Evolutionary conservation across 1,139 yeast genomes (phyloP), one percentile per base, ranked within the genome.

Genomic region (Suhomyces coccinellae): DNA sequence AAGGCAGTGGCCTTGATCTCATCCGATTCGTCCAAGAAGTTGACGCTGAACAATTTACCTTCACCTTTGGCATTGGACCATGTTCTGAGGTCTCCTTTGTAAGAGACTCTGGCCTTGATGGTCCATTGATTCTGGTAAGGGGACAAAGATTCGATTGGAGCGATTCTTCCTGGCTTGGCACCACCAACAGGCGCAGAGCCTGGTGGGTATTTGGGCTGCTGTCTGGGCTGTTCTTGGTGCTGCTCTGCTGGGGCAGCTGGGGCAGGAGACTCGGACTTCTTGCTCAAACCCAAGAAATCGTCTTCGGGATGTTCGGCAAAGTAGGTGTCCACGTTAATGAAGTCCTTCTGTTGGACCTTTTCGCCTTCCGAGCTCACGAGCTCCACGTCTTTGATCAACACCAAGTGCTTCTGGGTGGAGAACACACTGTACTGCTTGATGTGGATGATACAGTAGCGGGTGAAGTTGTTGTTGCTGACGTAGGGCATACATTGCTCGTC

Each of bases 1-100:
- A 95, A 95, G 4, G 95, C 97, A 8, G 98, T 90, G 13, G 96
- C 98, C 58, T 95, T 80, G 57, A 95, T 95, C 69, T 93, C 99
- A 58, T 95, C 97, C 6, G 97, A 86, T 62, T 95, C 96, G 62
- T 95, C 99, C 52, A 91, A 71, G 53, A 95, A 82, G 55, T 90
- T 88, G 34, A 89, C 89, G 56, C 86, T 86, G 71, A 95, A 89
- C 49, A 95, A 76, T 63, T 88, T 87, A 44, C 99, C 99, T 53
- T 86, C 90, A 49, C 97, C 96, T 57, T 84, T 79, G 47, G 82
- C 83, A 58, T 90, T 90, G 43, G 87, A 80, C 93, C 95, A 95
- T 34, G 87, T 85, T 66, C 90, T 85, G 56, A 93, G 76, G 51
- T 90, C 97, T 45, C 95, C 83, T 65, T 93, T 93, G 65, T 78